Percentiles rank a stretch among this genome's conserved stretches.
These are phyloP conservation scores for Malassezia furfur DNA, from an alignment of 1,284 basidiomycete species.

Conservation along the genomic window DNA sequence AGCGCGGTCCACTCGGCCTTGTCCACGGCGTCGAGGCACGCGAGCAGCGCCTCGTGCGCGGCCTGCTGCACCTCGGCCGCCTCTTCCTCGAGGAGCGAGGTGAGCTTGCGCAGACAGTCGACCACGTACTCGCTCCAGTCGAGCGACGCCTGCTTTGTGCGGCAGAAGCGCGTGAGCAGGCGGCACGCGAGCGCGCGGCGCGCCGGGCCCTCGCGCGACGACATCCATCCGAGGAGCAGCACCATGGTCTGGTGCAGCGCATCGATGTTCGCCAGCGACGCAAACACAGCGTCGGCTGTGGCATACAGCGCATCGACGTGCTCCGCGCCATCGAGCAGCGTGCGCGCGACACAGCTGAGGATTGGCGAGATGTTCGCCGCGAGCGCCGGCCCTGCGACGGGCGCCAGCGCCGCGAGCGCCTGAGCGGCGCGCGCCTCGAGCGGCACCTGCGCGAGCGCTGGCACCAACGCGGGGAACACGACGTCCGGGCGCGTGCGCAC, in stretches of 20 bases:
- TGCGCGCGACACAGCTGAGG: conserved; percentile 37
- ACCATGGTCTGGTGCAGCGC: conserved; percentile 45
- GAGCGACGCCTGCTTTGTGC: conserved; percentile 28
- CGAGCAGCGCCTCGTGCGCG: conserved; percentile 74
- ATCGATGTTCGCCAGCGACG: conserved; percentile 33
- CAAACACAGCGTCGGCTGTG: conserved; percentile 32
- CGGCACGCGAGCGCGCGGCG: conserved; percentile 32
- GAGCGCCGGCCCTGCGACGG: conserved; percentile 80
- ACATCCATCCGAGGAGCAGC: conserved; percentile 43
- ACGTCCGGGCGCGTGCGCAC: conserved; percentile 52
- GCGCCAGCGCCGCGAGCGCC: conserved; percentile 78
- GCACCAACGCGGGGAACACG: conserved; percentile 96
- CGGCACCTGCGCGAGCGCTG: conserved; percentile 76
- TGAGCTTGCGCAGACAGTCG: conserved; percentile 89
- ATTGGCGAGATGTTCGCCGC: conserved; percentile 52
- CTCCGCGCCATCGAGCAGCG: conserved; percentile 15
- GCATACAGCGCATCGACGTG: conserved; percentile 16
- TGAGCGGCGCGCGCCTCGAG: conserved; percentile 94
- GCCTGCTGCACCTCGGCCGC: conserved; percentile 66
- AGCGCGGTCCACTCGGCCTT: conserved; percentile 78
- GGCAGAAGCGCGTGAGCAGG: conserved; percentile 36
- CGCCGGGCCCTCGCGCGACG: conserved; percentile 22
- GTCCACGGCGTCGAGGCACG: conserved; percentile 77
- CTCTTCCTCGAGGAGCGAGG: conserved; percentile 73
- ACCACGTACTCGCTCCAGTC: conserved; percentile 58